phyloP scores from a whole-genome alignment of 306 rosid species.

The Corylus americana region DNA sequence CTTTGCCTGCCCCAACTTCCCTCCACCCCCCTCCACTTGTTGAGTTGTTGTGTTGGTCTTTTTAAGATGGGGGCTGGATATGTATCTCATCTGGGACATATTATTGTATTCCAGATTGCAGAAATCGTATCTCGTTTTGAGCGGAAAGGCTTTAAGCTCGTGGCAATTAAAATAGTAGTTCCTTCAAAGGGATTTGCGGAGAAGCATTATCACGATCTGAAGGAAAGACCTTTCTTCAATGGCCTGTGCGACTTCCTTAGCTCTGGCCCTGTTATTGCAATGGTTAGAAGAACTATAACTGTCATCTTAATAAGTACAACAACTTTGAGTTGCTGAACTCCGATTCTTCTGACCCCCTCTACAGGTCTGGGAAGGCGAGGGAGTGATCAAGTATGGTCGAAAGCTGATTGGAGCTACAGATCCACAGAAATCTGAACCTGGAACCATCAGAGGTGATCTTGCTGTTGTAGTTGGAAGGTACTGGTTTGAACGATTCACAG shows the following conservation, averaged over 20 bases:
- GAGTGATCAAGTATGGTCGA: slow-evolving; percentile 82
- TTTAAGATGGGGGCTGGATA: not conserved
- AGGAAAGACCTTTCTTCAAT: slow-evolving; percentile 86
- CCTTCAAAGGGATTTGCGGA: slow-evolving; percentile 86
- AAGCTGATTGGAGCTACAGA: slow-evolving; percentile 96
- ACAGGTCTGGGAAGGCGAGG: slow-evolving; percentile 98
- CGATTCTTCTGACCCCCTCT: slow-evolving; percentile 6
- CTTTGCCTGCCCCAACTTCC: not conserved
- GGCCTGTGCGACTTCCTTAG: slow-evolving; percentile 90
- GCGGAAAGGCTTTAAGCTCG: slow-evolving; percentile 86
- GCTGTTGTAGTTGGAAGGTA: slow-evolving; percentile 98
- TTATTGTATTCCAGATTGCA: slow-evolving; percentile 54
- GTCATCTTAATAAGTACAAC: slow-evolving; percentile 1
- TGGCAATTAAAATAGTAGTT: slow-evolving; percentile 75
- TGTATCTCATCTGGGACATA: not conserved
- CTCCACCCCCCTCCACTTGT: not conserved
- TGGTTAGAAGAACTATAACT: slow-evolving; percentile 62
- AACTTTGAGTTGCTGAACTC: not conserved
- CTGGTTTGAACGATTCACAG: not conserved
- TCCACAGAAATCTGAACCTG: slow-evolving; percentile 97
- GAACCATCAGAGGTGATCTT: slow-evolving; percentile 93
- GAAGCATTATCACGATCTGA: slow-evolving; percentile 89
- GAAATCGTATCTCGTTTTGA: slow-evolving; percentile 94
- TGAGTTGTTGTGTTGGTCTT: not conserved
- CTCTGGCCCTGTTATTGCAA: slow-evolving; percentile 93